These are phyloP conservation scores for Uromyces viciae-fabae DNA, from an alignment of 1,284 basidiomycete genomes.

Conservation along the genomic window DNA sequence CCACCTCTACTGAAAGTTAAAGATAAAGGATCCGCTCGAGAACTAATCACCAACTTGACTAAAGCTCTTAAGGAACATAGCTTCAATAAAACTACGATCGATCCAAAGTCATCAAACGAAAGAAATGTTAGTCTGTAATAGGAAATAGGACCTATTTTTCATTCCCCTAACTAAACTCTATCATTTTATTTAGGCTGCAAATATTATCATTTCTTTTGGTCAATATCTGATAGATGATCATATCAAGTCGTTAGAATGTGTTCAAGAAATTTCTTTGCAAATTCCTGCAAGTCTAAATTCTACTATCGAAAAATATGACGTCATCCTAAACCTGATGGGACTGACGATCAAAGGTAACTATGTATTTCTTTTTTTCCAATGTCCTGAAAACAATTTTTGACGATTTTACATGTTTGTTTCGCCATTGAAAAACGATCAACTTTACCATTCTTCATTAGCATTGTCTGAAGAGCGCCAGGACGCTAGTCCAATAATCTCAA, in stretches of 20 bases:
- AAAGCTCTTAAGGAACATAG: neutral
- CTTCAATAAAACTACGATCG: neutral
- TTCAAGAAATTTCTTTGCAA: conserved; percentile 10
- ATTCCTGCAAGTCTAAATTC: conserved; percentile 17
- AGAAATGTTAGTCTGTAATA: conserved; percentile 15
- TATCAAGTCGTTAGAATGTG: neutral
- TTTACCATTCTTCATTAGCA: conserved; percentile 2
- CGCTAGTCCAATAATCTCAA: neutral
- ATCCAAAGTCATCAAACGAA: conserved; percentile 24
- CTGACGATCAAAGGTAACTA: conserved; percentile 11
- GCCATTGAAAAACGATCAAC: too few relatives aligned
- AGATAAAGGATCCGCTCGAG: neutral
- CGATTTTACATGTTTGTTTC: neutral
- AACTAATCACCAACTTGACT: conserved; percentile 2
- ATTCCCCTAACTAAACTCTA: too few relatives aligned
- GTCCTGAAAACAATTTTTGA: neutral
- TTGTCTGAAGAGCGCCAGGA: conserved; percentile 18
- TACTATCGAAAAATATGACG: conserved; percentile 32
- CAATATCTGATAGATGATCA: conserved; percentile 10
- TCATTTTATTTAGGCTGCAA: conserved; percentile 32
- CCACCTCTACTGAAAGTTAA: conserved; percentile 7
- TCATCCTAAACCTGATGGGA: conserved; percentile 15
- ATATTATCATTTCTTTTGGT: conserved; percentile 27
- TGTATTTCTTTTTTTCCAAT: neutral
- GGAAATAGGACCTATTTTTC: too few relatives aligned